Evolutionary conservation across 2,329 filamentous ascomycete species (phyloP), one percentile per base, ranked within the genome.

Genomic region (Monosporascus sp.): DNA sequence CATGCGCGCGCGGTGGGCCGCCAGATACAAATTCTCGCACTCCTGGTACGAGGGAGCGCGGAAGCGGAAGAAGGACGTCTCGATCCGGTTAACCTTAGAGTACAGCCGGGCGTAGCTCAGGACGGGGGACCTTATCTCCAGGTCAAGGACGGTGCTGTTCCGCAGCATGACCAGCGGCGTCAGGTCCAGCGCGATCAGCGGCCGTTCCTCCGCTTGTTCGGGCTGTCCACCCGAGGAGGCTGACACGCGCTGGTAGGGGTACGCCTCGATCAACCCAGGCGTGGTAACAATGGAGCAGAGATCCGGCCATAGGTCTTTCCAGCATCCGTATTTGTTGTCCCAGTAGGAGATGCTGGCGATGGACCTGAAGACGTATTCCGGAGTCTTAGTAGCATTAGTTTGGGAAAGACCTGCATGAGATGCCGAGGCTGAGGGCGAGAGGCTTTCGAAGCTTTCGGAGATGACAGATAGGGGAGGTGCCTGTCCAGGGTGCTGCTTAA

Each of bases 101-200:
- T 88, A 78, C 22, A 78, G 70, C 44, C 64, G 60, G 18, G 67
- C 66, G 55, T 70, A 83, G 37, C 78, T 68, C 7, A 88, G 88
- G 26, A 92, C 88, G 1, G 90, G 90, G 7, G 93, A 97, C 49
- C 91, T 88, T 59, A 99, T 90, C 60, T 95, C 94, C 51, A 99
- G 89, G 68, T 99, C 94, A 35, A 99, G 82, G 3, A 89, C 89
- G 22, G 91, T 99, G 63, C 92, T 94, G 64, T 93, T 88, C 58
- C 93, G 85, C 56, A 97, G 85, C 60, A 92, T 88, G 7, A 97
- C 93, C 38, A 96, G 77, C 1, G 94, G 94, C 0, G 93, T 97
- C 43, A 99, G 82, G 65, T 96, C 91, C 37, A 97, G 81, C 6
- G 87, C 88, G 44, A 87, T 74, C 20, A 86, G 69, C 4, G 82